Evolutionary conservation across 1,284 basidiomycete genomes (phyloP).

Genomic region (Leccinum fuscescens): DNA sequence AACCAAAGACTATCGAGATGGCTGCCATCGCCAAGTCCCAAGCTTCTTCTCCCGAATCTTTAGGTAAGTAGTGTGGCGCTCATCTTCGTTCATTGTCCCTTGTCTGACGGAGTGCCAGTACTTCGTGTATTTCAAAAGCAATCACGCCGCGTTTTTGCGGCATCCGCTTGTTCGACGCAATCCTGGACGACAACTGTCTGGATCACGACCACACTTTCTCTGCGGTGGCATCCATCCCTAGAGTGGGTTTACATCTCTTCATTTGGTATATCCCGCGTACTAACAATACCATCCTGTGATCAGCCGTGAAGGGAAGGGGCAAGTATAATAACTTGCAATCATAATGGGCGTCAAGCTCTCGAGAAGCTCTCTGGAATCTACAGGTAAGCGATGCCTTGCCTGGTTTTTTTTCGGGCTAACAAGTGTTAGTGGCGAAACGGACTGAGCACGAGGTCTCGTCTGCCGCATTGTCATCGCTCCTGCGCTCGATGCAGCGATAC

Average conservation of each 20-base stretch:
- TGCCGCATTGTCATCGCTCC: background rate
- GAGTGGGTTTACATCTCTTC: conserved; percentile 6
- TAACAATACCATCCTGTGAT: conserved; percentile 4
- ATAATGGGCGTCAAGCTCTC: background rate
- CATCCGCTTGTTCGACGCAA: conserved; percentile 13
- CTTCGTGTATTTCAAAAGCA: background rate
- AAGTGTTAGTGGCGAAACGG: background rate
- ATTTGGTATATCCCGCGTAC: background rate
- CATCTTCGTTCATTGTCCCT: background rate
- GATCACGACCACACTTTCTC: conserved; percentile 5
- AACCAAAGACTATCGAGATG: conserved; percentile 3
- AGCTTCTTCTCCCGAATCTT: background rate
- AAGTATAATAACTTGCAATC: conserved; percentile 1
- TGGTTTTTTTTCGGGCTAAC: background rate
- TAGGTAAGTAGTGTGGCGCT: conserved; percentile 12
- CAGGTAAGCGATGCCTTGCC: background rate
- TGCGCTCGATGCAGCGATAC: background rate
- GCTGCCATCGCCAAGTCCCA: background rate
- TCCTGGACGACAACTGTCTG: background rate
- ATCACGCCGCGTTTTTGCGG: background rate
- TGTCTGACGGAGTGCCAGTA: conserved; percentile 11
- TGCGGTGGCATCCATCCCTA: background rate
- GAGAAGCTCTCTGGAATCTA: background rate
- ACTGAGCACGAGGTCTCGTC: background rate
- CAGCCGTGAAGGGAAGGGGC: conserved; percentile 1